phyloP scores from a whole-genome alignment of 2,329 filamentous ascomycete genomes.

The Fusarium secorum region DNA sequence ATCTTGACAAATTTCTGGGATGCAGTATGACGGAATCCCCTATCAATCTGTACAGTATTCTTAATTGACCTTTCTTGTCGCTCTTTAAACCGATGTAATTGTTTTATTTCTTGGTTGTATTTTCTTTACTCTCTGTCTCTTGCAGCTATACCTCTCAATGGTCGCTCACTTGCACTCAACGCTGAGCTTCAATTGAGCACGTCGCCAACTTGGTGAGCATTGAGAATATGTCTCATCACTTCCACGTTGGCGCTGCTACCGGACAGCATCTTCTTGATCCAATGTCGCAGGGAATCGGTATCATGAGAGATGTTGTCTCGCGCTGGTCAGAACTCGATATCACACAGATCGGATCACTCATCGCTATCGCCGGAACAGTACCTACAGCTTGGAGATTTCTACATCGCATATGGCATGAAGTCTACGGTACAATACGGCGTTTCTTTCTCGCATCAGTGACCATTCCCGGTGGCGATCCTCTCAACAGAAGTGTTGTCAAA shows the following conservation, averaged over 20 bases:
- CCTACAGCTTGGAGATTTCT: constrained; percentile 52
- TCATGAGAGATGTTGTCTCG: constrained; percentile 49
- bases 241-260: constrained; percentile 32
- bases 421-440: constrained; percentile 51
- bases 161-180: not conserved
- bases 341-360: constrained; percentile 54
- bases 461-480: constrained; percentile 53
- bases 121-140: not conserved
- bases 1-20: constrained; percentile 11
- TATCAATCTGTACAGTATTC: not conserved
- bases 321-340: constrained; percentile 57
- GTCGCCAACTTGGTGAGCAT: not conserved
- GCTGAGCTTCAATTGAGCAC: constrained; percentile 3
- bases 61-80: constrained; percentile 21
- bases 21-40: not conserved
- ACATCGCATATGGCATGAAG: constrained; percentile 47
- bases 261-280: constrained; percentile 41
- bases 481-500: constrained; percentile 55
- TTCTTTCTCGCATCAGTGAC: constrained; percentile 56
- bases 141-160: not conserved
- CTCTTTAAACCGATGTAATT: constrained; percentile 34
- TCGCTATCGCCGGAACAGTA: constrained; percentile 54
- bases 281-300: constrained; percentile 44
- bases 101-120: not conserved
- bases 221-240: constrained; percentile 32